A percentile compares a stretch with the other conserved stretches of the same genome.
Conservation (phyloP, 2,329 filamentous ascomycete species). For the Calonectria multiphialidica region DNA sequence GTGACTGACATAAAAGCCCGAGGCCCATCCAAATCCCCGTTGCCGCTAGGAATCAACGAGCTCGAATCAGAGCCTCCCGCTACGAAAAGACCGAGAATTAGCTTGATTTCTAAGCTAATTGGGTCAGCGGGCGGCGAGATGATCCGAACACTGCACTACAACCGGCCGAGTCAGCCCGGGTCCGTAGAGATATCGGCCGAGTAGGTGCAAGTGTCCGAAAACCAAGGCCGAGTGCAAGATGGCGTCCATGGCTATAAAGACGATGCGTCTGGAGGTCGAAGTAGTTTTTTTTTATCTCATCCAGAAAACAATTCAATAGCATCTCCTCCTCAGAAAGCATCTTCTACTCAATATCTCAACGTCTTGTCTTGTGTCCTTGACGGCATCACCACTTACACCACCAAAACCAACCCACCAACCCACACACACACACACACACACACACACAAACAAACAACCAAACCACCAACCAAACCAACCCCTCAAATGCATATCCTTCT, state of each 20-base stretch:
- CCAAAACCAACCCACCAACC: background rate
- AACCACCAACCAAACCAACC: too few relatives aligned
- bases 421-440: background rate
- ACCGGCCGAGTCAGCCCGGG: slow-evolving; percentile 36
- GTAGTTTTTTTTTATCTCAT: background rate
- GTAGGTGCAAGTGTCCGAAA: background rate
- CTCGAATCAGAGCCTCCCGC: background rate
- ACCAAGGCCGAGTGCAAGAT: background rate
- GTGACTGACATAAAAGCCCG: background rate
- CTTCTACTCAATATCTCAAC: background rate
- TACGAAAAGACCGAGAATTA: background rate
- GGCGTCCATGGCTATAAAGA: slow-evolving; percentile 27
- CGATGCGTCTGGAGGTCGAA: background rate
- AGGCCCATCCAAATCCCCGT: background rate
- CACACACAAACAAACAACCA: background rate
- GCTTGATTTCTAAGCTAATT: slow-evolving; percentile 11
- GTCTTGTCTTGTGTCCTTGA: background rate
- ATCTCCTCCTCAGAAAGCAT: background rate
- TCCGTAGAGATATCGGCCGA: slow-evolving; percentile 41
- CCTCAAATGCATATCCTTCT: slow-evolving; percentile 58
- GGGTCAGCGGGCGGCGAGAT: background rate
- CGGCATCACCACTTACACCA: background rate
- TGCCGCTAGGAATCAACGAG: background rate
- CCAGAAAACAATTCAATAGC: background rate
- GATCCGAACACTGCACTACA: background rate